A percentile compares a stretch with the other conserved stretches of the same genome.
Evolutionary conservation across 805 yeast species (phyloP).

Genomic region (Candida sithepensis): DNA sequence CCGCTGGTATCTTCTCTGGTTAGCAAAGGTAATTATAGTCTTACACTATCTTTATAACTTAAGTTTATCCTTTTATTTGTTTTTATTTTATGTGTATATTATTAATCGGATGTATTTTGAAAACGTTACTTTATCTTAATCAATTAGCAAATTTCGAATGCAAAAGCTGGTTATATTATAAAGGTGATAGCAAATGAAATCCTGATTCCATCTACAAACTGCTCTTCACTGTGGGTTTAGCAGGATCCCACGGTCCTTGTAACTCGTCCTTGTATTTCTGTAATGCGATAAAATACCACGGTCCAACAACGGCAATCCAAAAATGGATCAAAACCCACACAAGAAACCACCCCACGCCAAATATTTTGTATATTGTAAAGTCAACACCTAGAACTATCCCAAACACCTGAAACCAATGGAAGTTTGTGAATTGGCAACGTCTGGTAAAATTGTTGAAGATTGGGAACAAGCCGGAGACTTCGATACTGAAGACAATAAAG

Average conservation of each 20-base stretch:
- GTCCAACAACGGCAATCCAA: slow-evolving; percentile 53
- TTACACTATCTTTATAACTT: no score
- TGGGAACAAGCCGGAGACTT: slow-evolving; percentile 71
- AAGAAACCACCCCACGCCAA: slow-evolving; percentile 38
- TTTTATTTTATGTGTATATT: background rate
- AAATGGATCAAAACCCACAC: slow-evolving; percentile 51
- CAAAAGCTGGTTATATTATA: background rate
- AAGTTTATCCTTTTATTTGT: background rate
- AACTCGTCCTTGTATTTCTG: slow-evolving; percentile 81
- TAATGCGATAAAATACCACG: slow-evolving; percentile 63
- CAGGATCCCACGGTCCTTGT: slow-evolving; percentile 93
- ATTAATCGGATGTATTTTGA: background rate
- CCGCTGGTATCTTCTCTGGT: slow-evolving; percentile 81
- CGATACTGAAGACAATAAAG: slow-evolving; percentile 71
- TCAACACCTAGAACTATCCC: slow-evolving; percentile 30
- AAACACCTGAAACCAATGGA: slow-evolving; percentile 32
- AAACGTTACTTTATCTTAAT: background rate
- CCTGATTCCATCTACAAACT: slow-evolving; percentile 4
- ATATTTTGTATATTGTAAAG: slow-evolving; percentile 32
- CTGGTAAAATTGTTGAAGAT: slow-evolving; percentile 61
- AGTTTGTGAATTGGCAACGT: slow-evolving; percentile 29
- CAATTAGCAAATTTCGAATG: background rate
- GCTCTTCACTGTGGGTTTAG: slow-evolving; percentile 59
- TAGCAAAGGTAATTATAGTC: slow-evolving; percentile 9
- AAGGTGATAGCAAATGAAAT: background rate